These are phyloP conservation scores for Sporobolomyces roseus DNA, from an alignment of 768 basidiomycete genomes.

Conservation along the genomic window DNA sequence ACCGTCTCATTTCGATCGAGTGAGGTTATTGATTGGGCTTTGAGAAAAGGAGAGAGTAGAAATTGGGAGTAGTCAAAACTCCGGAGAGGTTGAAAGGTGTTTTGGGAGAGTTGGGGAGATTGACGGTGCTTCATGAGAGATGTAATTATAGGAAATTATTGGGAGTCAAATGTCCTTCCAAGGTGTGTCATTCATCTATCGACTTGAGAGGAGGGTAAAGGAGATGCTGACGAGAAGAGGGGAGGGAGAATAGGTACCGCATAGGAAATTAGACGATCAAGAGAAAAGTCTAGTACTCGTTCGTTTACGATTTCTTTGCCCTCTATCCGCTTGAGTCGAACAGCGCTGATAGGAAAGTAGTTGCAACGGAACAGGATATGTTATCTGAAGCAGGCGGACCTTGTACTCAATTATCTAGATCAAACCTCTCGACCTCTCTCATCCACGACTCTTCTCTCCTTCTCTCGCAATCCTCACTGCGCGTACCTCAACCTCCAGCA, in stretches of 20 bases:
- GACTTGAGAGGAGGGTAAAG: not conserved
- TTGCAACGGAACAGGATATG: slow-evolving; percentile 70
- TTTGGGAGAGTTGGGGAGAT: slow-evolving; percentile 58
- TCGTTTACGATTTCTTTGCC: not conserved
- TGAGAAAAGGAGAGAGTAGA: slow-evolving; percentile 35
- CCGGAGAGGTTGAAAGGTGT: slow-evolving; percentile 66
- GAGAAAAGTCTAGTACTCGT: slow-evolving; percentile 64
- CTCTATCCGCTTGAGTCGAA: no score
- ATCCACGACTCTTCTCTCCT: no score
- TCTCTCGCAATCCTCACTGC: no score
- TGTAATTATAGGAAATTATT: slow-evolving; percentile 66
- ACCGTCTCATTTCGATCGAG: not conserved
- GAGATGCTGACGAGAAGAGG: no score
- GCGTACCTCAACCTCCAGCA: no score
- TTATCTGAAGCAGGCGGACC: slow-evolving; percentile 61
- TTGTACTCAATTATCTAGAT: slow-evolving; percentile 50
- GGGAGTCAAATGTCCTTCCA: slow-evolving; percentile 67
- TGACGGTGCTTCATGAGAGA: slow-evolving; percentile 65
- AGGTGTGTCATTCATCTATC: slow-evolving; percentile 52
- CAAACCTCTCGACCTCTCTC: slow-evolving; percentile 58
- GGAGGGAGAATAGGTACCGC: slow-evolving; percentile 3
- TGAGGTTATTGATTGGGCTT: not conserved
- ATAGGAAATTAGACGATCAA: slow-evolving; percentile 44
- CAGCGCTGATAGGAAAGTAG: slow-evolving; percentile 54
- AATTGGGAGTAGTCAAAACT: slow-evolving; percentile 59